These are phyloP conservation scores for Chrysanthemum seticuspe DNA, from an alignment of 129 eudicot genomes.

Conservation along the genomic window DNA sequence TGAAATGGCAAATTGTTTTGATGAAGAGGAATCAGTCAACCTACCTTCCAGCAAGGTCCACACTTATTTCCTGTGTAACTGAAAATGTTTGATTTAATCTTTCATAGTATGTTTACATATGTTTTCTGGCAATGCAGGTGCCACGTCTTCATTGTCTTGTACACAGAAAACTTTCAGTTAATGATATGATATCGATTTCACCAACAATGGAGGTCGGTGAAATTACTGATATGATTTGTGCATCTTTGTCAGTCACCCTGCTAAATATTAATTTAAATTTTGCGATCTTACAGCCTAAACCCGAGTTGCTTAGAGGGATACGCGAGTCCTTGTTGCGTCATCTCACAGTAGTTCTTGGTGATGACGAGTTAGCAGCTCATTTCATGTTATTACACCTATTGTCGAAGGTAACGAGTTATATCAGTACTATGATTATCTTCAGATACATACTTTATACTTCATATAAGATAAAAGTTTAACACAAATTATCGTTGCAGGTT, in stretches of 20 bases:
- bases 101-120: background rate
- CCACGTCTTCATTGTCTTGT: slow-evolving; percentile 90
- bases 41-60: slow-evolving; percentile 70
- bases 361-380: slow-evolving; percentile 82
- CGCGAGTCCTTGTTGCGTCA: slow-evolving; percentile 72
- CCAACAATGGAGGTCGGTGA: slow-evolving; percentile 60
- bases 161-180: slow-evolving; percentile 62
- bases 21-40: slow-evolving; percentile 53
- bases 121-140: slow-evolving; percentile 45
- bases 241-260: background rate
- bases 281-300: slow-evolving; percentile 46
- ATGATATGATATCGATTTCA: slow-evolving; percentile 48
- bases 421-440: background rate
- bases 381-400: slow-evolving; percentile 82
- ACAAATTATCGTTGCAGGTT: slow-evolving; percentile 36
- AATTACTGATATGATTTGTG: background rate
- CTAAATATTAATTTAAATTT: background rate
- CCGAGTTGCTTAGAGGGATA: slow-evolving; percentile 50
- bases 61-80: background rate
- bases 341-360: slow-evolving; percentile 78
- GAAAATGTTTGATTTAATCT: background rate
- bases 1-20: slow-evolving; percentile 40
- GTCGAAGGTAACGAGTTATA: slow-evolving; percentile 56
- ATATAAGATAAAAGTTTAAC: background rate
- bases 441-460: background rate